phyloP scores from a whole-genome alignment of 148 eudicot species.

The Agrostemma githago region DNA sequence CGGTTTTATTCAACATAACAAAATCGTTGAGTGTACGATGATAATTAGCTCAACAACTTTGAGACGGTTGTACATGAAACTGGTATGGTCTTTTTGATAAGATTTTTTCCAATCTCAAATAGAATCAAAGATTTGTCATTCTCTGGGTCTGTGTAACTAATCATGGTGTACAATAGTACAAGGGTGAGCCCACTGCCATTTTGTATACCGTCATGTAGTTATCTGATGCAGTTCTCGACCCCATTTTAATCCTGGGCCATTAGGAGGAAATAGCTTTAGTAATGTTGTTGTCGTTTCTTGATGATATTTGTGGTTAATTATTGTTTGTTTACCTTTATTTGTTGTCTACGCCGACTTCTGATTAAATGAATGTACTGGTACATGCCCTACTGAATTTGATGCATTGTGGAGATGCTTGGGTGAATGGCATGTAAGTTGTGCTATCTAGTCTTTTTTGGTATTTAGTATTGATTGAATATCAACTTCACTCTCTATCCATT shows the following conservation, averaged over 20 bases:
- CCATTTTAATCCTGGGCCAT: too few relatives aligned
- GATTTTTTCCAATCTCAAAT: too few relatives aligned
- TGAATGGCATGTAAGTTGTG: constrained; percentile 72
- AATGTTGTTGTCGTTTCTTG: background rate
- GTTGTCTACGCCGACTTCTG: background rate
- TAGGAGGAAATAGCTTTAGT: background rate
- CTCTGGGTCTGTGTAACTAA: too few relatives aligned
- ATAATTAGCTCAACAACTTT: too few relatives aligned
- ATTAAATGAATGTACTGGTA: constrained; percentile 2
- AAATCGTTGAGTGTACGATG: too few relatives aligned
- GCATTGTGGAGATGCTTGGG: constrained; percentile 74
- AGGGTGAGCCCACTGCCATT: too few relatives aligned
- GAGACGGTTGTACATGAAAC: too few relatives aligned
- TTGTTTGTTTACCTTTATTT: background rate
- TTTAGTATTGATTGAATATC: background rate
- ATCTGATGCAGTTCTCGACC: background rate
- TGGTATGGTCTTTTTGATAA: too few relatives aligned
- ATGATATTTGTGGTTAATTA: background rate
- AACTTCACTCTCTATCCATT: background rate
- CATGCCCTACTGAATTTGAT: constrained; percentile 67
- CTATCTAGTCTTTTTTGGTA: background rate
- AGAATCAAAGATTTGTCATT: too few relatives aligned
- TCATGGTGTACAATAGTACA: too few relatives aligned
- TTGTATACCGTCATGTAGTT: too few relatives aligned
- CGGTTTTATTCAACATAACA: too few relatives aligned